Conservation (phyloP, 2,329 filamentous ascomycete genomes). For the Ampelomyces quisqualis region DNA sequence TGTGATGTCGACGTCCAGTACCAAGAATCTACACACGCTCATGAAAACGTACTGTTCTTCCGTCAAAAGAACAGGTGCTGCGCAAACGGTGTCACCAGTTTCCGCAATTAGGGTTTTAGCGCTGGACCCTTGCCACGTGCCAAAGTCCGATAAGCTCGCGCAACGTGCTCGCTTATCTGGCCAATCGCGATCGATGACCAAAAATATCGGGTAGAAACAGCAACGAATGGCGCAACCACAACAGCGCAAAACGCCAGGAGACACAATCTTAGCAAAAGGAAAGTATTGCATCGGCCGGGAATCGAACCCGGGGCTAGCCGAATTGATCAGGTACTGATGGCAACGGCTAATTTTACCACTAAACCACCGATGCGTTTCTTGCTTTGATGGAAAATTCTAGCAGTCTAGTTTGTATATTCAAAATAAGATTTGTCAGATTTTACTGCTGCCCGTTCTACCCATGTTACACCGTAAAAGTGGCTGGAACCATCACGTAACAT, state of each 20-base stretch:
- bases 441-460: too few relatives aligned
- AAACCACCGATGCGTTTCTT: constrained; percentile 26
- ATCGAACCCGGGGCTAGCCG: constrained; percentile 33
- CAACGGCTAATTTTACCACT: constrained; percentile 35
- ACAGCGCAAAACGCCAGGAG: neutral
- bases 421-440: neutral
- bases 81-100: too few relatives aligned
- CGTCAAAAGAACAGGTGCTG: too few relatives aligned
- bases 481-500: too few relatives aligned
- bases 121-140: neutral
- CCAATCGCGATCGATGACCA: neutral
- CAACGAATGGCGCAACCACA: neutral
- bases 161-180: neutral
- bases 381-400: neutral
- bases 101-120: neutral
- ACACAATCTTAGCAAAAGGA: constrained; percentile 12
- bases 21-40: neutral
- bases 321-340: constrained; percentile 15
- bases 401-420: neutral
- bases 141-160: neutral
- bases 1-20: neutral
- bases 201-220: neutral
- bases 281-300: constrained; percentile 22
- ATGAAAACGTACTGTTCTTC: neutral
- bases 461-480: too few relatives aligned